These are phyloP conservation scores for Hirschfeldia incana DNA, from an alignment of 345 rosid genomes.

Conservation along the genomic window DNA sequence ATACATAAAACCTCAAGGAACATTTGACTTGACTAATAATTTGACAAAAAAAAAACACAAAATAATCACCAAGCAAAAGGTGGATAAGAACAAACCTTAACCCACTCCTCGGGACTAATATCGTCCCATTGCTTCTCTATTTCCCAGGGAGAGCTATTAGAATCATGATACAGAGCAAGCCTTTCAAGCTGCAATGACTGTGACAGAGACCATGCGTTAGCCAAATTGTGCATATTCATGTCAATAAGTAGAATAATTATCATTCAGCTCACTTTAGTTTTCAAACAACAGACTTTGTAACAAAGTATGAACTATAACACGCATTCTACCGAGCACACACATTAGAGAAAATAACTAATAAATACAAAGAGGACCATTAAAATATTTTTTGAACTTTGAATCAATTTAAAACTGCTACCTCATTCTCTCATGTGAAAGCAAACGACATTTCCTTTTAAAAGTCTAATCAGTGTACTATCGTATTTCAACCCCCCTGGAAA, in stretches of 20 bases:
- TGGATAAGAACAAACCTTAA: slow-evolving; percentile 66
- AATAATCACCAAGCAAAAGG: slow-evolving; percentile 9
- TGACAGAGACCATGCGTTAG: slow-evolving; percentile 37
- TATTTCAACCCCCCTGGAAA: slow-evolving; percentile 18
- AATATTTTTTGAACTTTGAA: neutral
- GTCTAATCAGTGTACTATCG: neutral
- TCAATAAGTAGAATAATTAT: slow-evolving; percentile 20
- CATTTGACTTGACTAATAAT: slow-evolving; percentile 19
- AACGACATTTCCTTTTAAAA: neutral
- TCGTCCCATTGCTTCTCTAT: slow-evolving; percentile 88
- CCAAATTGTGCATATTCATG: slow-evolving; percentile 12
- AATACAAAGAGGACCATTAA: slow-evolving; percentile 1
- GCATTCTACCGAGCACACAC: slow-evolving; percentile 17
- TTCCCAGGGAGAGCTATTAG: slow-evolving; percentile 78
- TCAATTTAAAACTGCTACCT: slow-evolving; percentile 8
- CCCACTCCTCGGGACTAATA: slow-evolving; percentile 86
- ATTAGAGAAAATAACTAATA: slow-evolving; percentile 9
- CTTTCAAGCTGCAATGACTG: slow-evolving; percentile 96
- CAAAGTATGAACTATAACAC: slow-evolving; percentile 2
- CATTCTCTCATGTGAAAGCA: slow-evolving; percentile 19
- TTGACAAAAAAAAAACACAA: neutral
- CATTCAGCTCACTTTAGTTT: slow-evolving; percentile 14
- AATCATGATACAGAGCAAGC: slow-evolving; percentile 94
- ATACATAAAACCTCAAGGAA: slow-evolving; percentile 4
- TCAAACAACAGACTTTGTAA: slow-evolving; percentile 18